Evolutionary conservation across 345 rosid species (phyloP).

Genomic region (Diplotaxis tenuifolia): DNA sequence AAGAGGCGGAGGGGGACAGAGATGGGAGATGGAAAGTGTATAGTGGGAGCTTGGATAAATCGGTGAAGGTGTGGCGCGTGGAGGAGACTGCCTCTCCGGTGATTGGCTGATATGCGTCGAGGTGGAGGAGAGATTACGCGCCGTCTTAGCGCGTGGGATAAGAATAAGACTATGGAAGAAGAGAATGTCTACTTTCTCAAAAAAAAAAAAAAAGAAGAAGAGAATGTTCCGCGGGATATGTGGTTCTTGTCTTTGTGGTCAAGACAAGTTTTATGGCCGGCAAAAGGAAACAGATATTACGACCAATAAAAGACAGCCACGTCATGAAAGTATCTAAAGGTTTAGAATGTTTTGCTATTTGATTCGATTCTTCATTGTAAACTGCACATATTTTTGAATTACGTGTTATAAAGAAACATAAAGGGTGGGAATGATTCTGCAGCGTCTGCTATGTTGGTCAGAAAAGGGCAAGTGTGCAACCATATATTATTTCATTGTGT

Average conservation of each 20-base stretch:
- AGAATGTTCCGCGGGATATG: conserved; percentile 29
- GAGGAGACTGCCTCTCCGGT: conserved; percentile 38
- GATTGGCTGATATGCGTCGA: neutral
- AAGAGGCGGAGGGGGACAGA: conserved; percentile 43
- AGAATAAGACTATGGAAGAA: neutral
- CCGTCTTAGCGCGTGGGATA: conserved; percentile 17
- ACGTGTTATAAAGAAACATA: neutral
- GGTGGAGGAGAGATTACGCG: neutral
- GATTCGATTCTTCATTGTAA: conserved; percentile 22
- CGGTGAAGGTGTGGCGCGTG: conserved; percentile 91
- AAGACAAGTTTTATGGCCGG: conserved; percentile 37
- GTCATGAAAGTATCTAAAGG: conserved; percentile 1
- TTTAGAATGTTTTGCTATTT: conserved; percentile 12
- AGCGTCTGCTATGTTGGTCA: neutral
- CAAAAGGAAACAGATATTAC: conserved; percentile 19
- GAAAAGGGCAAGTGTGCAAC: neutral
- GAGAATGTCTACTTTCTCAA: too few relatives aligned
- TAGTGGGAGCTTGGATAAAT: conserved; percentile 82
- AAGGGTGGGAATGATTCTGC: neutral
- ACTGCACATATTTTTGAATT: conserved; percentile 34
- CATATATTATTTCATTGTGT: conserved; percentile 20
- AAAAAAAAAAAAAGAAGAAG: too few relatives aligned
- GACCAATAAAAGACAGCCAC: conserved; percentile 22
- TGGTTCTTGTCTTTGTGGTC: conserved; percentile 25
- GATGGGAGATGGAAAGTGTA: conserved; percentile 58